Evolutionary conservation across 768 basidiomycete species (phyloP), one percentile per base, ranked within the genome.

Genomic region (Gloeopeniophorella convolvens): DNA sequence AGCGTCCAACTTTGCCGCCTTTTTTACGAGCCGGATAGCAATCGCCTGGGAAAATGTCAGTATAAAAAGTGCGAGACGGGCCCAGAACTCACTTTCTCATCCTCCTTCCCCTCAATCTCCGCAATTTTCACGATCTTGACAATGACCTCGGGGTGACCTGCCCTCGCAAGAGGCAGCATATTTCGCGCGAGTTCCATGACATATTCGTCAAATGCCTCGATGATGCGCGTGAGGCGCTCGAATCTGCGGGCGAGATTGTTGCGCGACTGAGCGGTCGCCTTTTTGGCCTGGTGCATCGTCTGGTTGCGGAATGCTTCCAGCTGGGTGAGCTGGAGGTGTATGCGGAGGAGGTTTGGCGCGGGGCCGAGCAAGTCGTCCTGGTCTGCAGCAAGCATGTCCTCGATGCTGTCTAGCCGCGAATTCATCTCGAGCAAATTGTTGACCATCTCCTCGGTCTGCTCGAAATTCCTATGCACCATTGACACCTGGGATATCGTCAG

Each of bases 391-490:
- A 99, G 79, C 74, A 94, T 79, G 24, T 76, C 75, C 59, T 91
- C 83, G 37, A 98, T 72, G 54, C 79, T 68, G 58, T 87, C 82
- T 13, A 98, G 79, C 63, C 86, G 85, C 20, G 82, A 73, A 57
- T 85, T 83, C 89, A 98, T 96, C 44, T 89, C 86, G n/a, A 90
- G 73, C 34, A 98, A 76, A 61, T 94, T 95, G 59, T 84, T 83
- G 57, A 97, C 87, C 83, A 96, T 94, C 58, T 95, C 92, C 63
- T 94, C 89, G 1, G 93, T 96, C 48, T 89, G 88, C 55, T 91
- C 82, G 59, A 98, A 94, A 63, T 95, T 93, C 7, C 94, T 79
- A 65, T 98, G 95, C 2, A 98, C 88, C 72, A 88, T 82, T 5
- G 95, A 97, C 3, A 96, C 93, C 93, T 97, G 42, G 37, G 8